Percentiles rank a stretch among this genome's conserved stretches.
Evolutionary conservation across 192 early-diverging fungal species (phyloP).

Genomic region (Chytriomyces confervae): DNA sequence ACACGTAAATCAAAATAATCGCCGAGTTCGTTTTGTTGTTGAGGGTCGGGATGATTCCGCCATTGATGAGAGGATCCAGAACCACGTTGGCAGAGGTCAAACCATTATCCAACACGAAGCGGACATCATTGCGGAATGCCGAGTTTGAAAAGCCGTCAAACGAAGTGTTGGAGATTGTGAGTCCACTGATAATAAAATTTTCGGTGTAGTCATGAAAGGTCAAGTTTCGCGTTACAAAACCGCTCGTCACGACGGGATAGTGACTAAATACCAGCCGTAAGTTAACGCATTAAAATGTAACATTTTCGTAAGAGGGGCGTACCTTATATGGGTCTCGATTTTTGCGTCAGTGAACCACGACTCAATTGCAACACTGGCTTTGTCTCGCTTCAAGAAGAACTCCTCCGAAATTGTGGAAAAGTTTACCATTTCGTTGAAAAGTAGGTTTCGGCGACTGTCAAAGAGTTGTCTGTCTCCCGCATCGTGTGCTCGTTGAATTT

Average conservation of each 20-base stretch:
- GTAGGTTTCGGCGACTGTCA: not conserved
- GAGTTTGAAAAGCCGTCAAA: not conserved
- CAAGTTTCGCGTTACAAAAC: not conserved
- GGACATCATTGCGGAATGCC: not conserved
- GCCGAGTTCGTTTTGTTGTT: not conserved
- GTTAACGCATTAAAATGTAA: not conserved
- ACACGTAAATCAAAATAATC: not conserved
- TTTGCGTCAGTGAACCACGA: constrained; percentile 1
- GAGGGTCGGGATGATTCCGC: not conserved
- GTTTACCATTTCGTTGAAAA: not conserved
- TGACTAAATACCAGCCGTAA: no score
- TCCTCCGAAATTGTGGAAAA: not conserved
- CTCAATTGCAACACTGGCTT: not conserved
- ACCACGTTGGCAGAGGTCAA: not conserved
- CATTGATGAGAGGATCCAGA: not conserved
- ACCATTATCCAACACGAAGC: not conserved
- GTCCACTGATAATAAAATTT: not conserved
- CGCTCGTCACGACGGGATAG: no score
- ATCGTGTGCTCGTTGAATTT: constrained; percentile 2
- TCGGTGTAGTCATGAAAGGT: constrained; percentile 1
- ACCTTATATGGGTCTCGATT: not conserved
- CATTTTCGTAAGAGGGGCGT: not conserved
- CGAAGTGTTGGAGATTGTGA: not conserved
- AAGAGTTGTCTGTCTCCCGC: not conserved
- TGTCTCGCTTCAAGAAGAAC: not conserved